Conservation (phyloP, 2,329 filamentous ascomycete species). For the Aurifilum marmelostoma region DNA sequence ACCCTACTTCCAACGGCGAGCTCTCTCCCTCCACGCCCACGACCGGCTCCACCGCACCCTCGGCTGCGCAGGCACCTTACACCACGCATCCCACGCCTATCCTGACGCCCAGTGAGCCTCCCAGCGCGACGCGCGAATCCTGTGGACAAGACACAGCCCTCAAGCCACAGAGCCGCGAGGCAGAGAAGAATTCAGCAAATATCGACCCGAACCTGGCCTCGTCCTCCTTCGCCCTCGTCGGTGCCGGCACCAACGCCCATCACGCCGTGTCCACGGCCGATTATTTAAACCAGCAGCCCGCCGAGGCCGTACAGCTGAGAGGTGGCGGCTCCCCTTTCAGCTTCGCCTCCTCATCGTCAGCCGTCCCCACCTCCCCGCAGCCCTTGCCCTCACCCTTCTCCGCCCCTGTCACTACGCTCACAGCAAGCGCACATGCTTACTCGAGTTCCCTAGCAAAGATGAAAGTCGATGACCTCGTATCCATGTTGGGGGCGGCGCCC, state of each 20-base stretch:
- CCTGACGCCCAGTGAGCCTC: constrained; percentile 27
- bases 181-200: constrained; percentile 41
- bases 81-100: constrained; percentile 27
- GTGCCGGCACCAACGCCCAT: constrained; percentile 12
- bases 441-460: constrained; percentile 59
- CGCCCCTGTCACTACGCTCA: constrained; percentile 36
- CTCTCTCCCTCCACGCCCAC: constrained; percentile 39
- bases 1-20: constrained; percentile 63
- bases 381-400: constrained; percentile 35
- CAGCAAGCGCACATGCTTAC: constrained; percentile 43
- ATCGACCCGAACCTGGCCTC: constrained; percentile 37
- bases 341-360: constrained; percentile 34
- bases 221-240: constrained; percentile 11
- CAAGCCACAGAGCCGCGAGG: constrained; percentile 41
- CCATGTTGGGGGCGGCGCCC: constrained; percentile 62
- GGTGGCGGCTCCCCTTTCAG: constrained; percentile 51
- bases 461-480: constrained; percentile 74
- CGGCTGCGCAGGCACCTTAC: constrained; percentile 44
- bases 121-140: constrained; percentile 18
- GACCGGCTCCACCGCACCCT: constrained; percentile 41
- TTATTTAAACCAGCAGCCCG: constrained; percentile 32
- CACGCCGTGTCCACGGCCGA: constrained; percentile 11
- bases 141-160: constrained; percentile 26
- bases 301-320: constrained; percentile 51
- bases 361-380: constrained; percentile 36